Conservation (phyloP, 345 rosid genomes). For the Microcos paniculata region DNA sequence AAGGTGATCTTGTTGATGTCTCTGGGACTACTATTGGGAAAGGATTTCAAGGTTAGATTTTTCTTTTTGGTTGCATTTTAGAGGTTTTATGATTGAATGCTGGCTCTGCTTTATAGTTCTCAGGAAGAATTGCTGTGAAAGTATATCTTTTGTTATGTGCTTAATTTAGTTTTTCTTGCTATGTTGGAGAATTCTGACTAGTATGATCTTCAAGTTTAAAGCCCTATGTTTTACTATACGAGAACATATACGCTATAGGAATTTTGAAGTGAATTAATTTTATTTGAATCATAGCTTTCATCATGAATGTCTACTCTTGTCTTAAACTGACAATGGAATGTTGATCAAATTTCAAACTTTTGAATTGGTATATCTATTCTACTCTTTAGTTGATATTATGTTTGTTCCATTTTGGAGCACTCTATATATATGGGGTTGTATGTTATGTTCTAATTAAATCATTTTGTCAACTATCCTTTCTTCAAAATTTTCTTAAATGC, state of each 20-base stretch:
- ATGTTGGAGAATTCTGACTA: neutral
- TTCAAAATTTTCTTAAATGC: neutral
- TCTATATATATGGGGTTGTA: neutral
- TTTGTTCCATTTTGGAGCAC: no score
- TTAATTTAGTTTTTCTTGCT: constrained; percentile 16
- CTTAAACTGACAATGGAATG: neutral
- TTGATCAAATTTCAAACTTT: neutral
- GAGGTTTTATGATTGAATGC: neutral
- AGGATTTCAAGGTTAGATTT: constrained; percentile 79
- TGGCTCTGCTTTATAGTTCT: neutral
- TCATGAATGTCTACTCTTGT: neutral
- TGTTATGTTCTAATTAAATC: neutral
- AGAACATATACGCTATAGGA: neutral
- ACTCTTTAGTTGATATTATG: neutral
- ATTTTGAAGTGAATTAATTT: neutral
- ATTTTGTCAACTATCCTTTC: neutral
- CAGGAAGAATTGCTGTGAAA: neutral
- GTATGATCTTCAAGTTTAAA: neutral
- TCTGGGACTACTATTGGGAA: constrained; percentile 93
- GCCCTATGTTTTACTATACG: neutral
- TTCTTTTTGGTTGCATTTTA: neutral
- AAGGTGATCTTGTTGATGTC: constrained; percentile 87
- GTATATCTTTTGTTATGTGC: neutral
- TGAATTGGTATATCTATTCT: neutral
- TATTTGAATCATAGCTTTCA: neutral